Evolutionary conservation across 768 basidiomycete genomes (phyloP).

Genomic region (Coprinopsis cinerea): DNA sequence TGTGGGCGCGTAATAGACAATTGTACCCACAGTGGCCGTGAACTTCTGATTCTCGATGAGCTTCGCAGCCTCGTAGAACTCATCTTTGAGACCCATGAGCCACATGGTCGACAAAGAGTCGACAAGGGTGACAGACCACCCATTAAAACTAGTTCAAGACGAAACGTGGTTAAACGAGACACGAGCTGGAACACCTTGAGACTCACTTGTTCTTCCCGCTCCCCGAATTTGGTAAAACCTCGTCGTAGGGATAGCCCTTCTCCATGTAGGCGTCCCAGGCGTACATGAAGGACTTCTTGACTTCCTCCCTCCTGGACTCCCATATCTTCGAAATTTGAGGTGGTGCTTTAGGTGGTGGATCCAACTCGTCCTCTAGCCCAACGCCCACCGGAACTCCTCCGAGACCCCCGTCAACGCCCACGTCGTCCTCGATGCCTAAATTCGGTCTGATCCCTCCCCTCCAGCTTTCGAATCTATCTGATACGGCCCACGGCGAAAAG

Average conservation of each 20-base stretch:
- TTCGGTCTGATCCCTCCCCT: not conserved
- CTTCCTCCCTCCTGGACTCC: constrained; percentile 38
- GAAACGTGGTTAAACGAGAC: not conserved
- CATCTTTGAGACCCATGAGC: constrained; percentile 68
- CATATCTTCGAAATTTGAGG: constrained; percentile 20
- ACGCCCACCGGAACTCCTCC: too few relatives aligned
- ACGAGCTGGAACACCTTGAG: not conserved
- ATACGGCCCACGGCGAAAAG: not conserved
- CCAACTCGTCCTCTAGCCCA: not conserved
- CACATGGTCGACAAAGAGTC: constrained; percentile 81
- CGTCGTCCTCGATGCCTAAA: not conserved
- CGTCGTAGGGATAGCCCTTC: constrained; percentile 48
- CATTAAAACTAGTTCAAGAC: constrained; percentile 26
- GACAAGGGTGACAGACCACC: constrained; percentile 59
- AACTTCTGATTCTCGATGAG: constrained; percentile 44
- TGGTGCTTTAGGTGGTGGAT: constrained; percentile 9
- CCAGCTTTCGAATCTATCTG: not conserved
- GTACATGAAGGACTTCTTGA: constrained; percentile 49
- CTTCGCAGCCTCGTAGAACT: constrained; percentile 56
- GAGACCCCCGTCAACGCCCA: not conserved
- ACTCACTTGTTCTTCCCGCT: constrained; percentile 44
- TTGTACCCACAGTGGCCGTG: constrained; percentile 23
- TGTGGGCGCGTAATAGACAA: not conserved
- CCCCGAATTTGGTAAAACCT: constrained; percentile 42
- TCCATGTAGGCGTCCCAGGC: constrained; percentile 48